Percentiles rank a stretch among this genome's conserved stretches.
Conservation (phyloP, 768 basidiomycete species). For the Suillus luteus region DNA sequence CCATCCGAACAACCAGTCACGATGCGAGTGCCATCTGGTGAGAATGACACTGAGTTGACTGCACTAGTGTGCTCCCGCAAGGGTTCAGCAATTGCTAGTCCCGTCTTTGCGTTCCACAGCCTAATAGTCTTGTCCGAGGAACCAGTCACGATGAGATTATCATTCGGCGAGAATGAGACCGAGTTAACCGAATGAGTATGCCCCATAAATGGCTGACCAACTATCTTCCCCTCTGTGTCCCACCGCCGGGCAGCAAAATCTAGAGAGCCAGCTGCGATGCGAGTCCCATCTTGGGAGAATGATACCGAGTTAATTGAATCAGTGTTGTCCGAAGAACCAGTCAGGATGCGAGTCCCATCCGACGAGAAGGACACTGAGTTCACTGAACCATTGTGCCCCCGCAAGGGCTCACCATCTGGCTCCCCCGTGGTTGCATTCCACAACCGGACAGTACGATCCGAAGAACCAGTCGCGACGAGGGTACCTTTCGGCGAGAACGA, state of each 20-base stretch:
- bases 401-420: neutral
- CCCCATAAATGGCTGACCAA: slow-evolving; percentile 11
- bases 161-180: slow-evolving; percentile 21
- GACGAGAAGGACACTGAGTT: slow-evolving; percentile 10
- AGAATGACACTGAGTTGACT: slow-evolving; percentile 16
- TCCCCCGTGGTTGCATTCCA: slow-evolving; percentile 11
- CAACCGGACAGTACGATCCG: slow-evolving; percentile 7
- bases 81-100: neutral
- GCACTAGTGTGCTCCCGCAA: slow-evolving; percentile 12
- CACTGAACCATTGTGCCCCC: slow-evolving; percentile 10
- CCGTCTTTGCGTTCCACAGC: slow-evolving; percentile 3
- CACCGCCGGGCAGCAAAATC: slow-evolving; percentile 15
- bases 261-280: slow-evolving; percentile 12
- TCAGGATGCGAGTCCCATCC: slow-evolving; percentile 19
- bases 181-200: slow-evolving; percentile 13
- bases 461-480: slow-evolving; percentile 5
- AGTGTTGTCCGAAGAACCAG: slow-evolving; percentile 21
- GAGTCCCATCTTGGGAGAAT: slow-evolving; percentile 15
- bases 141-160: slow-evolving; percentile 12
- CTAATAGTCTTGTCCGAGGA: slow-evolving; percentile 4
- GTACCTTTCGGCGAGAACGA: slow-evolving; percentile 12
- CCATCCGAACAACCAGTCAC: slow-evolving; percentile 12
- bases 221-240: slow-evolving; percentile 14
- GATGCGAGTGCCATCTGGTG: slow-evolving; percentile 17
- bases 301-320: slow-evolving; percentile 11